A percentile compares a stretch with the other conserved stretches of the same genome.
Conservation (phyloP, 2,329 filamentous ascomycete genomes). For the Sarocladiaceae sp. region DNA sequence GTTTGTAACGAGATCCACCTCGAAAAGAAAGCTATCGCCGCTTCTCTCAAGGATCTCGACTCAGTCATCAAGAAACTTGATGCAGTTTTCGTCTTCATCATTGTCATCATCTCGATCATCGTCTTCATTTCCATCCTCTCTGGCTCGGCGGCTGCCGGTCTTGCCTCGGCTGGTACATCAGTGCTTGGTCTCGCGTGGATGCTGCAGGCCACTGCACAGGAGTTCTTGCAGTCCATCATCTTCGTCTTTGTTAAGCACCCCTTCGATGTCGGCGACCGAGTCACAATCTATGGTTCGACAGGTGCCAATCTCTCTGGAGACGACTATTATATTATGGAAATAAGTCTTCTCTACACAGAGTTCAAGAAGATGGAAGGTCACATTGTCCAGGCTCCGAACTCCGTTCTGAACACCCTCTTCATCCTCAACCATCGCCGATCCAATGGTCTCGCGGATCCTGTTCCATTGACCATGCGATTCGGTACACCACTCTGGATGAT, state of each 20-base stretch:
- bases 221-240: conserved; percentile 89
- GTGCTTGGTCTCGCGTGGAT: conserved; percentile 91
- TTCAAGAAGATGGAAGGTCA: conserved; percentile 99
- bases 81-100: conserved; percentile 83
- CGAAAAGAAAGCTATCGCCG: conserved; percentile 92
- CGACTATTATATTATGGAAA: conserved; percentile 95
- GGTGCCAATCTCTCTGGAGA: conserved; percentile 75
- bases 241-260: conserved; percentile 98
- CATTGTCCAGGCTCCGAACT: conserved; percentile 93
- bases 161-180: conserved; percentile 84
- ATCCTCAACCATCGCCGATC: conserved; percentile 93
- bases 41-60: conserved; percentile 90
- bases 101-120: conserved; percentile 73
- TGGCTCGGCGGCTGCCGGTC: conserved; percentile 79
- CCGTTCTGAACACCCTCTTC: conserved; percentile 85
- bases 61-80: conserved; percentile 90
- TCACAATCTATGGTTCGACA: conserved; percentile 87
- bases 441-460: conserved; percentile 79
- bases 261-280: conserved; percentile 91
- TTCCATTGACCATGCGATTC: conserved; percentile 82
- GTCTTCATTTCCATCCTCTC: conserved; percentile 90
- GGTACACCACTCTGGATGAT: conserved; percentile 82
- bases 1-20: conserved; percentile 92
- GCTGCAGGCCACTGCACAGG: conserved; percentile 86
- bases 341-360: conserved; percentile 88